Evolutionary conservation across 495 filamentous ascomycete species (phyloP).

Genomic region (Penicillium longicatenatum): DNA sequence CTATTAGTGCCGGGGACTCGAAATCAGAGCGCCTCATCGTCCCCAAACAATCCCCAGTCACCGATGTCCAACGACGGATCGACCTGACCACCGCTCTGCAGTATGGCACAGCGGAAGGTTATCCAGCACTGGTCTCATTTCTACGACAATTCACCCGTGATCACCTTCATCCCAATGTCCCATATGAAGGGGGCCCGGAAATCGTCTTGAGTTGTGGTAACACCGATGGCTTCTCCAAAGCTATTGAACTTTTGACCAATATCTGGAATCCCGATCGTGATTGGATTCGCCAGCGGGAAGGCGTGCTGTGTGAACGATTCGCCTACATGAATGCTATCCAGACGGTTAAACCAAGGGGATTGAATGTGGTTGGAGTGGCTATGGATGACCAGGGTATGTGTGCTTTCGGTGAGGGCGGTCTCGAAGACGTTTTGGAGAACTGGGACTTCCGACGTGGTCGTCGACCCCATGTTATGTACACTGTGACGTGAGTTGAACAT

Average conservation of each 20-base stretch:
- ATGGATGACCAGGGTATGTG: slow-evolving; percentile 81
- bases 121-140: slow-evolving; percentile 73
- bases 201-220: slow-evolving; percentile 75
- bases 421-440: slow-evolving; percentile 75
- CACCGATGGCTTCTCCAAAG: slow-evolving; percentile 83
- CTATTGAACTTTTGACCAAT: slow-evolving; percentile 70
- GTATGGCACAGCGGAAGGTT: slow-evolving; percentile 78
- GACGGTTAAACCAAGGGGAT: slow-evolving; percentile 64
- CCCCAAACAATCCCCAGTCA: slow-evolving; percentile 61
- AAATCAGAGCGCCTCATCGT: slow-evolving; percentile 60
- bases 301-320: slow-evolving; percentile 74
- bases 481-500: slow-evolving; percentile 69
- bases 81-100: slow-evolving; percentile 83
- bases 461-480: slow-evolving; percentile 85
- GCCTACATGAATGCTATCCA: slow-evolving; percentile 74
- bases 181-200: slow-evolving; percentile 75
- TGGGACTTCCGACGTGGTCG: slow-evolving; percentile 76
- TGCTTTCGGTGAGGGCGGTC: slow-evolving; percentile 62
- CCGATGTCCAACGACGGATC: slow-evolving; percentile 63
- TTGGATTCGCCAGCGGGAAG: slow-evolving; percentile 65
- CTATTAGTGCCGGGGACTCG: slow-evolving; percentile 54
- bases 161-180: slow-evolving; percentile 76
- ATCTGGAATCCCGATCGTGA: slow-evolving; percentile 70
- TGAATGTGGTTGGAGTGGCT: slow-evolving; percentile 69
- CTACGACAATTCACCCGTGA: slow-evolving; percentile 75